Evolutionary conservation across 768 basidiomycete species (phyloP).

Genomic region (Mycena indigotica): DNA sequence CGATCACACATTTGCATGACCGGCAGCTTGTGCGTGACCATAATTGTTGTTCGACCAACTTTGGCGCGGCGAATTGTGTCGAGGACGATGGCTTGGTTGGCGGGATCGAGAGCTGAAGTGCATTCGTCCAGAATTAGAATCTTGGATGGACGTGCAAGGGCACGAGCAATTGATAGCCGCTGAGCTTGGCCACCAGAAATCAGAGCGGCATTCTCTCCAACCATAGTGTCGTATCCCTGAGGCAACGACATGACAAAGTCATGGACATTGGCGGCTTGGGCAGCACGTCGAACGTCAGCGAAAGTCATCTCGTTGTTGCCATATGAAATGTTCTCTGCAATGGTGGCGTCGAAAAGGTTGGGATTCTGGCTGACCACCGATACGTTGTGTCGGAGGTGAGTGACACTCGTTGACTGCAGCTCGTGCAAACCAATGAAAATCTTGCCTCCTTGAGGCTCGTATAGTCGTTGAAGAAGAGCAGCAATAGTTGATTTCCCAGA

Average conservation of each 20-base stretch:
- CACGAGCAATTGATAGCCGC: slow-evolving; percentile 77
- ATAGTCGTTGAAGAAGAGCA: slow-evolving; percentile 74
- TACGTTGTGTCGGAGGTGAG: slow-evolving; percentile 71
- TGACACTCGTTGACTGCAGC: slow-evolving; percentile 55
- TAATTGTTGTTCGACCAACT: slow-evolving; percentile 66
- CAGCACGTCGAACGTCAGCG: slow-evolving; percentile 61
- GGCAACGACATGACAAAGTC: slow-evolving; percentile 74
- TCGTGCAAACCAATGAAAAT: slow-evolving; percentile 57
- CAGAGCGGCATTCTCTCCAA: slow-evolving; percentile 79
- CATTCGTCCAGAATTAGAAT: slow-evolving; percentile 80
- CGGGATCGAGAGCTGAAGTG: slow-evolving; percentile 72
- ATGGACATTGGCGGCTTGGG: slow-evolving; percentile 70
- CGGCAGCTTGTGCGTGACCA: slow-evolving; percentile 78
- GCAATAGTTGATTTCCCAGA: slow-evolving; percentile 85
- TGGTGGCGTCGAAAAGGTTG: slow-evolving; percentile 75
- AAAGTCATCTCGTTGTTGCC: slow-evolving; percentile 50
- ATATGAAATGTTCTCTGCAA: slow-evolving; percentile 79
- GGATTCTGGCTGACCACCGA: slow-evolving; percentile 79
- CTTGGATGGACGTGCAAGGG: slow-evolving; percentile 61
- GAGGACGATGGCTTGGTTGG: slow-evolving; percentile 70
- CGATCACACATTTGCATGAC: slow-evolving; percentile 81
- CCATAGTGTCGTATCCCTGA: slow-evolving; percentile 73
- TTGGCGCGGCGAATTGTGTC: slow-evolving; percentile 64
- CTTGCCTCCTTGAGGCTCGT: slow-evolving; percentile 64
- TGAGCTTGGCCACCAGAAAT: slow-evolving; percentile 84